phyloP scores from a whole-genome alignment of 2,329 filamentous ascomycete genomes.

The Pseudogymnoascus sp. region DNA sequence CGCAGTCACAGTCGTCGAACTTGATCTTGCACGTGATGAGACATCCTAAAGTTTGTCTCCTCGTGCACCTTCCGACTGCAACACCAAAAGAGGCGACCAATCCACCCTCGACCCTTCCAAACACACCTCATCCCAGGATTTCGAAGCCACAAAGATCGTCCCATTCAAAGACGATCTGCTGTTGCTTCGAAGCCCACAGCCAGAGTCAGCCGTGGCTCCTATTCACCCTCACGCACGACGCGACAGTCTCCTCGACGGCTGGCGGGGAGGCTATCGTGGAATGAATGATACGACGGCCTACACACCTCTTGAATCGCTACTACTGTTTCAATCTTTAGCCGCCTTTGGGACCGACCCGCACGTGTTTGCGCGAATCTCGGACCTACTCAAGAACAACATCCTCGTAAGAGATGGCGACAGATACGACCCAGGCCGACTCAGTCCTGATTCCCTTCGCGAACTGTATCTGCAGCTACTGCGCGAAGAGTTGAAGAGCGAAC shows the following conservation, averaged over 20 bases:
- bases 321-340: conserved; percentile 75
- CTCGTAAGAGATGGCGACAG: conserved; percentile 62
- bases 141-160: neutral
- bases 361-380: conserved; percentile 66
- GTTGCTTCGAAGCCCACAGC: neutral
- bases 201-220: conserved; percentile 41
- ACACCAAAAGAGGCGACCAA: conserved; percentile 1
- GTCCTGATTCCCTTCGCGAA: conserved; percentile 68
- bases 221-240: conserved; percentile 46
- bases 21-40: neutral
- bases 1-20: neutral
- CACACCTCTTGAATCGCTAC: conserved; percentile 77
- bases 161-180: neutral
- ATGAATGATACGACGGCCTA: conserved; percentile 58
- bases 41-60: conserved; percentile 4
- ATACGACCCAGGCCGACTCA: conserved; percentile 69
- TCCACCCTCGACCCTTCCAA: neutral
- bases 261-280: conserved; percentile 48
- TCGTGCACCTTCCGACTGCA: neutral
- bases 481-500: conserved; percentile 59
- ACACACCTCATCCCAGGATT: neutral
- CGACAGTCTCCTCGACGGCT: conserved; percentile 48
- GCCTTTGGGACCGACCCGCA: conserved; percentile 57
- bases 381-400: conserved; percentile 65
- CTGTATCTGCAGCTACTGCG: conserved; percentile 70